Evolutionary conservation across 2,329 filamentous ascomycete species (phyloP).

Genomic region (Botrytis byssoidea): DNA sequence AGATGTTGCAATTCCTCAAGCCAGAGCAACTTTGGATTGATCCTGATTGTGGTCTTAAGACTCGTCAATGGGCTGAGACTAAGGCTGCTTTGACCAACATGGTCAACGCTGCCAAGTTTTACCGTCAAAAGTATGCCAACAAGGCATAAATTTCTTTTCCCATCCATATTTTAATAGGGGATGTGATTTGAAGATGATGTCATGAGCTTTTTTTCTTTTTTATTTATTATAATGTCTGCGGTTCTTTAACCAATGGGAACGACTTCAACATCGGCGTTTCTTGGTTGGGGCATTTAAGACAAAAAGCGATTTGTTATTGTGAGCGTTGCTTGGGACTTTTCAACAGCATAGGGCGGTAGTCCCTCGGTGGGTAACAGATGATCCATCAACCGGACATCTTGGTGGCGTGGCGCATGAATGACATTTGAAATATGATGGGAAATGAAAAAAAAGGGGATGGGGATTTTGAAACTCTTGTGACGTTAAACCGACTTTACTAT

Average conservation of each 20-base stretch:
- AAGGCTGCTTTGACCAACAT: slow-evolving; percentile 95
- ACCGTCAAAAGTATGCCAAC: slow-evolving; percentile 77
- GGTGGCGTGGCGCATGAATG: slow-evolving; percentile 19
- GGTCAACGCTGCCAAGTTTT: slow-evolving; percentile 97
- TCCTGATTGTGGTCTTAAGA: slow-evolving; percentile 99
- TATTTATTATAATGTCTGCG: slow-evolving; percentile 24
- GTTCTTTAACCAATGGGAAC: slow-evolving; percentile 39
- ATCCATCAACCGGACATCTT: slow-evolving; percentile 41
- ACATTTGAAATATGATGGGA: slow-evolving; percentile 7
- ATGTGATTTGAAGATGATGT: slow-evolving; percentile 22
- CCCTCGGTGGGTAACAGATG: slow-evolving; percentile 33
- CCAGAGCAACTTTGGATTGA: slow-evolving; percentile 99
- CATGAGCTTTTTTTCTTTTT: slow-evolving; percentile 17
- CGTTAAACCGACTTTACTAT: slow-evolving; percentile 18
- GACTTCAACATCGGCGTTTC: slow-evolving; percentile 52
- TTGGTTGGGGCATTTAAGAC: slow-evolving; percentile 35
- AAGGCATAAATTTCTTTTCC: slow-evolving; percentile 25
- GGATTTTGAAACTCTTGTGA: slow-evolving; percentile 14
- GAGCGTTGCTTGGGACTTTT: slow-evolving; percentile 28
- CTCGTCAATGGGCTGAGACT: slow-evolving; percentile 96
- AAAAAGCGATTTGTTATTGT: slow-evolving; percentile 35
- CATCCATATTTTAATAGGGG: slow-evolving; percentile 23
- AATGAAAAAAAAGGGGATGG: not conserved
- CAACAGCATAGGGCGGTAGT: slow-evolving; percentile 37
- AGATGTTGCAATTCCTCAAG: slow-evolving; percentile 98